Evolutionary conservation across 345 rosid species (phyloP), one percentile per base, ranked within the genome.

Genomic region (Hypericum androsaemum): DNA sequence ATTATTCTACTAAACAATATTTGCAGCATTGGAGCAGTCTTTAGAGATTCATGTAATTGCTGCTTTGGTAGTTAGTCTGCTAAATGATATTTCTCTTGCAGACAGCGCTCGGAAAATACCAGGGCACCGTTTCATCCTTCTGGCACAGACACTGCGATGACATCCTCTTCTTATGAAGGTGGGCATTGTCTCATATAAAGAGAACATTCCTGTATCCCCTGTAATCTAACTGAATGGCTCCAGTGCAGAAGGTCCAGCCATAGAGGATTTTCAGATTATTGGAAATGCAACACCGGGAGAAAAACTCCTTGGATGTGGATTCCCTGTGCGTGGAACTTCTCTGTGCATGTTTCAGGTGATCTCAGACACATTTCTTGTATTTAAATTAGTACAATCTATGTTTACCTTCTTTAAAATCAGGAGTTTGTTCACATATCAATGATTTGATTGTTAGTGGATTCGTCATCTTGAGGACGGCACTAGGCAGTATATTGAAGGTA

Each of bases 391-490:
- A n/a, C 32, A 22, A 22, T 22, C 32, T 22, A 4, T 22, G 4
- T 1, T 4, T 47, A 28, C 15, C 36, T 57, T 17, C 9, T 41
- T 1, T 48, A 10, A 40, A 36, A 22, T 22, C 4, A 22, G 32
- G 4, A 36, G 45, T 61, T 3, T 38, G 9, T 50, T 59, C 41
- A 40, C 9, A 50, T 42, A 47, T 47, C 41, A 22, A 22, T 22
- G 32, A 22, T 22, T 22, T 22, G 32, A 22, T 22, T 22, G 43
- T 63, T 62, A 78, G 86, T 89, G 98, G 98, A 90, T 92, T 73
- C 81, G 89, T 57, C 97, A 88, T 85, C 96, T 88, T 65, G 84
- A 80, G 57, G 97, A 92, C 71, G 97, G 96, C 46, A 92, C 97
- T 13, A 77, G 81, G 53, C 95, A 88, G 41, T 88, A 88, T 61